Evolutionary conservation across 1,139 yeast genomes (phyloP), one percentile per base, ranked within the genome.

Genomic region (Keqinozyma sinolaborantium): DNA sequence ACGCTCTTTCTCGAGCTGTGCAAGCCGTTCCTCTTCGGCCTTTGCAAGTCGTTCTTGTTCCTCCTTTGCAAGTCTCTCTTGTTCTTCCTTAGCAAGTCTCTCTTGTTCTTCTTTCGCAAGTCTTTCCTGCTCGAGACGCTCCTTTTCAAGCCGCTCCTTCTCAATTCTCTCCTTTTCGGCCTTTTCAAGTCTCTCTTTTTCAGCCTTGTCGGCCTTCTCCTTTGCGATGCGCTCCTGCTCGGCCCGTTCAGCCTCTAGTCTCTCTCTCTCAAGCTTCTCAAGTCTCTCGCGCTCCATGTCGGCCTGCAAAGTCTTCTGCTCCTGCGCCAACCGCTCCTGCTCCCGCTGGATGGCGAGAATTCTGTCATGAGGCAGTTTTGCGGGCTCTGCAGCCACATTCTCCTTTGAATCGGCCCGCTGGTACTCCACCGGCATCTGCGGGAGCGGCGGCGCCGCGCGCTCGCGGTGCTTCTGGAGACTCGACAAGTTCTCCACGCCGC

Each of bases 1-100:
- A 5, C 29, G 31, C 15, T 26, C 28, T 14, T 28, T 23, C 23
- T 33, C 28, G 16, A 13, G 8, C 20, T 12, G 25, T n/a, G n/a
- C n/a, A n/a, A n/a, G n/a, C n/a, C n/a, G n/a, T n/a, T n/a, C n/a
- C n/a, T n/a, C n/a, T n/a, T n/a, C n/a, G n/a, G n/a, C n/a, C n/a
- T n/a, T n/a, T n/a, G n/a, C n/a, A n/a, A n/a, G n/a, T n/a, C n/a
- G n/a, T n/a, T n/a, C n/a, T n/a, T n/a, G n/a, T n/a, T n/a, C n/a
- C n/a, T n/a, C n/a, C n/a, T n/a, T n/a, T n/a, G n/a, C n/a, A n/a
- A n/a, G n/a, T n/a, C n/a, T n/a, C n/a, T n/a, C n/a, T n/a, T n/a
- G n/a, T n/a, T n/a, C n/a, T 16, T 24, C 23, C 16, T 14, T 18
- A n/a, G n/a, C n/a, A n/a, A n/a, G n/a, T n/a, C n/a, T n/a, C n/a